Conservation (phyloP, 345 rosid genomes). For the Hibiscus syriacus region DNA sequence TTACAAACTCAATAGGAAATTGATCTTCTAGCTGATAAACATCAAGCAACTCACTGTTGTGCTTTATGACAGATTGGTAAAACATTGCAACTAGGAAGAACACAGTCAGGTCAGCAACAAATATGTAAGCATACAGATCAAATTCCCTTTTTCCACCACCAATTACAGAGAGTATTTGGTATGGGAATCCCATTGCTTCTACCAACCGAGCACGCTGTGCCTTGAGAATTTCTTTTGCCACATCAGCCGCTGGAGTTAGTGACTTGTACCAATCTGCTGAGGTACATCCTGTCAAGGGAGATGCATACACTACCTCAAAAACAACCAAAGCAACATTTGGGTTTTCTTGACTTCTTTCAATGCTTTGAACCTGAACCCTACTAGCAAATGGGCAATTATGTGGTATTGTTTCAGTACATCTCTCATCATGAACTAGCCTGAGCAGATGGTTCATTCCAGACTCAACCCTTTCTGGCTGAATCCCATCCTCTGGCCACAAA, state of each 20-base stretch:
- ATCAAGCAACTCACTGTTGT: constrained; percentile 87
- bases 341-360: constrained; percentile 75
- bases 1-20: constrained; percentile 78
- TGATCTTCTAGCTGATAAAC: constrained; percentile 97
- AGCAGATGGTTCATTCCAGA: constrained; percentile 81
- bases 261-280: constrained; percentile 82
- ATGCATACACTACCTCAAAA: constrained; percentile 83
- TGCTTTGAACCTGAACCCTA: constrained; percentile 85
- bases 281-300: constrained; percentile 54
- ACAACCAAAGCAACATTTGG: constrained; percentile 75
- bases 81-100: constrained; percentile 86
- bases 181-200: constrained; percentile 62
- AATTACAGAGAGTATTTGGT: constrained; percentile 68
- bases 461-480: constrained; percentile 92
- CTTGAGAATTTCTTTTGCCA: constrained; percentile 65
- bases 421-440: constrained; percentile 58
- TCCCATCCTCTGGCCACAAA: constrained; percentile 94
- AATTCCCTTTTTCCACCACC: constrained; percentile 96
- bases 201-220: constrained; percentile 56
- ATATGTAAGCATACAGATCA: constrained; percentile 89
- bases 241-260: constrained; percentile 88
- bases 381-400: constrained; percentile 67
- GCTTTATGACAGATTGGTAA: constrained; percentile 81
- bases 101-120: constrained; percentile 86
- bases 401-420: constrained; percentile 50